Evolutionary conservation across 176 grass and related monocot genomes (phyloP).

Genomic region (barley (Hordeum vulgare)): MorexV3_pseudomolecules_assembly NC_058520.1:119925306-119925805

Average conservation of each 20-base stretch:
- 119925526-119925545: not conserved
- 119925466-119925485: not conserved
- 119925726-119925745: slow-evolving; percentile 42
- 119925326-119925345: not conserved
- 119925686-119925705: not conserved
- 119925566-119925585: not conserved
- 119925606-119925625: not conserved
- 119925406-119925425: not conserved
- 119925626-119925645: not conserved
- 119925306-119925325: not conserved
- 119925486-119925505: not conserved
- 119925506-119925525: no score
- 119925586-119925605: not conserved
- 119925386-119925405: not conserved
- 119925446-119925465: not conserved
- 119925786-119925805: slow-evolving; percentile 50
- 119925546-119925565: not conserved
- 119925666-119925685: not conserved
- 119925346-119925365: not conserved
- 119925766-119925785: slow-evolving; percentile 59
- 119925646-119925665: not conserved
- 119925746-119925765: slow-evolving; percentile 38
- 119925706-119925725: not conserved
- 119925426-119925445: not conserved
- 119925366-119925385: not conserved